phyloP scores from a whole-genome alignment of 73 alveolate genomes.

The Tetrahymena elliotti region DNA sequence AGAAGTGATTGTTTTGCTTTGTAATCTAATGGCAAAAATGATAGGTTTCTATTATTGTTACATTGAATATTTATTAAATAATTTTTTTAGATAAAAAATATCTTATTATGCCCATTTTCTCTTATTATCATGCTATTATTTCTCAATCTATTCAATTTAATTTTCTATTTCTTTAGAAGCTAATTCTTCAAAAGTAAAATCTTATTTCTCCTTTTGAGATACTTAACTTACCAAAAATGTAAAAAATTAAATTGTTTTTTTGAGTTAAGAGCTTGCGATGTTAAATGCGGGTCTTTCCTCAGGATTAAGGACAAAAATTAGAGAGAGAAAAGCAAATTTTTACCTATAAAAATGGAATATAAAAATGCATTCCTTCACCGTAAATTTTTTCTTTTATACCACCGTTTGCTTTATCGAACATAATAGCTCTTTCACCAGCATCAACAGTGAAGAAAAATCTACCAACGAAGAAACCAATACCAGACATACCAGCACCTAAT shows the following conservation, averaged over 20 bases:
- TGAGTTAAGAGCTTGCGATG: too few species aligned
- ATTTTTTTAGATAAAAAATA: too few species aligned
- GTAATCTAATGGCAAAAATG: conserved; percentile 59
- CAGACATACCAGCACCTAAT: neutral
- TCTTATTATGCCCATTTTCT: too few species aligned
- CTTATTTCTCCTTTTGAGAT: too few species aligned
- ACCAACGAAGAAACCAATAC: neutral
- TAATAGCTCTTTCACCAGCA: conserved; percentile 79
- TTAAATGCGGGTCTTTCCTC: neutral
- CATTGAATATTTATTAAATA: neutral
- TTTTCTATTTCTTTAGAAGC: too few species aligned
- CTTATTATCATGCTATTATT: too few species aligned
- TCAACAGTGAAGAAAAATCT: conserved; percentile 64
- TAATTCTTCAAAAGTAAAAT: too few species aligned
- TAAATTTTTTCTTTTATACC: conserved; percentile 57
- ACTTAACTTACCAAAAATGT: too few species aligned
- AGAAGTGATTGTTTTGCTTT: conserved; percentile 59
- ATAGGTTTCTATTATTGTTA: conserved; percentile 49
- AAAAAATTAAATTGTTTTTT: too few species aligned
- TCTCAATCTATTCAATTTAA: too few species aligned
- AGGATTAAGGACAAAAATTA: too few species aligned
- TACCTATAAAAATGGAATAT: conserved; percentile 58
- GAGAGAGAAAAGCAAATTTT: neutral
- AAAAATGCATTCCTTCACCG: conserved; percentile 81
- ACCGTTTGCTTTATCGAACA: conserved; percentile 51